Evolutionary conservation across 306 rosid genomes (phyloP).

Genomic region (Castanopsis chinensis): DNA sequence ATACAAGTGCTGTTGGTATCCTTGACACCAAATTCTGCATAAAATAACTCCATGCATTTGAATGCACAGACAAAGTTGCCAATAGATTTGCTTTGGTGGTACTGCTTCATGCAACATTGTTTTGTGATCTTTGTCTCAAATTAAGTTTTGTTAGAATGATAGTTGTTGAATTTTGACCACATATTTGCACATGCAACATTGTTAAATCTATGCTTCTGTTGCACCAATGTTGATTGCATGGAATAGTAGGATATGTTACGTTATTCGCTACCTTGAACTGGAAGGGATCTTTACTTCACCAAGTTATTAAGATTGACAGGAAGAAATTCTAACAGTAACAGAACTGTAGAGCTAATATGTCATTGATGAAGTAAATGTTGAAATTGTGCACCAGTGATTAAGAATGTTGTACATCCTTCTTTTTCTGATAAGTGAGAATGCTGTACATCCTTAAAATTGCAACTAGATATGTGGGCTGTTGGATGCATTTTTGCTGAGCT

Average conservation of each 20-base stretch:
- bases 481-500: slow-evolving; percentile 99
- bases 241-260: neutral
- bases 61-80: neutral
- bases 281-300: neutral
- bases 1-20: slow-evolving; percentile 99
- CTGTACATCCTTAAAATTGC: slow-evolving; percentile 34
- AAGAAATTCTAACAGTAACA: neutral
- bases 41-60: slow-evolving; percentile 6
- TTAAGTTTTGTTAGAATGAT: no score
- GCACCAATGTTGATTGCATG: neutral
- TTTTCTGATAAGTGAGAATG: neutral
- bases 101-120: neutral
- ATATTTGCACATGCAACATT: no score
- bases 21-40: slow-evolving; percentile 16
- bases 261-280: neutral
- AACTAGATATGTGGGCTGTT: slow-evolving; percentile 97
- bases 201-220: neutral
- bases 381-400: neutral
- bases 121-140: no score
- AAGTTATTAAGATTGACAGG: neutral
- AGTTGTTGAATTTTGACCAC: no score
- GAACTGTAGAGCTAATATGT: neutral
- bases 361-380: neutral
- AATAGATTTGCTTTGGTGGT: neutral
- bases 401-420: slow-evolving; percentile 26